Conservation (phyloP, 345 rosid genomes). For the Citrus trifoliata region DNA sequence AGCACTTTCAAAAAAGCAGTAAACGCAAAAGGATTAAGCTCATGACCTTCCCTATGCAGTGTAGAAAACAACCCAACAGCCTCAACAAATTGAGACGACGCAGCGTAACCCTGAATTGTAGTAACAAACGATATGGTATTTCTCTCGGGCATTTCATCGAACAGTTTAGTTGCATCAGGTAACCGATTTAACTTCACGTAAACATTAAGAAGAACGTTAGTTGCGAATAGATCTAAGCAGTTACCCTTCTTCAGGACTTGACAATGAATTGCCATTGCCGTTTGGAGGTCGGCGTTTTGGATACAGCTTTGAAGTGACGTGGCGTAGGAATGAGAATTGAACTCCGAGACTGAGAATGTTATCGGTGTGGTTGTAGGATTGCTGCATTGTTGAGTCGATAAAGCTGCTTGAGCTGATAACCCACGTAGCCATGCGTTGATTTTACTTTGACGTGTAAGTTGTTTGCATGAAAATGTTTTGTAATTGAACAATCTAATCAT, state of each 20-base stretch:
- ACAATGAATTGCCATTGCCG: conserved; percentile 53
- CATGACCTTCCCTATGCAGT: conserved; percentile 69
- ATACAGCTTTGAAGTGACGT: conserved; percentile 59
- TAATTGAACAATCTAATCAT: conserved; percentile 36
- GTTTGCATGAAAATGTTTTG: background rate
- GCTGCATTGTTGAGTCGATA: conserved; percentile 11
- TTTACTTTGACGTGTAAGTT: conserved; percentile 10
- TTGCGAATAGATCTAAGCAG: conserved; percentile 67
- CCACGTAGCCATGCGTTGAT: conserved; percentile 20
- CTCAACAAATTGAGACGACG: conserved; percentile 29
- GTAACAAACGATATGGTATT: conserved; percentile 68
- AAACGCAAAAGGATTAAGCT: conserved; percentile 74
- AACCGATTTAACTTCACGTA: conserved; percentile 39
- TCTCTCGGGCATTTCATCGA: conserved; percentile 71
- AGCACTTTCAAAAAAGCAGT: conserved; percentile 63
- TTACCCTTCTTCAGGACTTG: conserved; percentile 56
- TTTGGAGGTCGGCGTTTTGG: conserved; percentile 36
- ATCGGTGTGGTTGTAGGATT: conserved; percentile 4
- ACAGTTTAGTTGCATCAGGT: conserved; percentile 47
- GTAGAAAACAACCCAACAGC: conserved; percentile 43
- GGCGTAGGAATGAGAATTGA: conserved; percentile 49
- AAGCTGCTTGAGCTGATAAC: conserved; percentile 32
- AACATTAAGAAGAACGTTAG: conserved; percentile 55
- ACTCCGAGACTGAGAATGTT: background rate
- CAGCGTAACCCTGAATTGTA: conserved; percentile 41